Conservation (phyloP, 2,329 filamentous ascomycete genomes). For the Ophiostoma tasmaniense region DNA sequence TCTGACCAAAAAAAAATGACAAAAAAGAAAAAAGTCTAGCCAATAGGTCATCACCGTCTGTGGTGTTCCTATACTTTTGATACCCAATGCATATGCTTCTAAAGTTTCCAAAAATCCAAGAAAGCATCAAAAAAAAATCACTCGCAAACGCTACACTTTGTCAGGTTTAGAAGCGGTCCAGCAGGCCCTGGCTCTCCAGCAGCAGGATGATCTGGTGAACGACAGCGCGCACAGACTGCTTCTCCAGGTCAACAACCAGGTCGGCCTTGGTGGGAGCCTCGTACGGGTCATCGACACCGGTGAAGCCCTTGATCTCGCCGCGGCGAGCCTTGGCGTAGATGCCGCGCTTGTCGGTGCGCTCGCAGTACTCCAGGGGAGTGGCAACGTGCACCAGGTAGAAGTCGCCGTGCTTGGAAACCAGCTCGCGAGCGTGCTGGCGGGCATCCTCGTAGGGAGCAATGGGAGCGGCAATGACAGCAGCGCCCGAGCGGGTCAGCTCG, state of each 20-base stretch:
- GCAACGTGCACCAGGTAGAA: slow-evolving; percentile 96
- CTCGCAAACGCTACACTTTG: background rate
- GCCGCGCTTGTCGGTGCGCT: slow-evolving; percentile 90
- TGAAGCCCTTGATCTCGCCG: slow-evolving; percentile 96
- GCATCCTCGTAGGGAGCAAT: slow-evolving; percentile 87
- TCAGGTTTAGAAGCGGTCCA: slow-evolving; percentile 55
- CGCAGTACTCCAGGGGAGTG: slow-evolving; percentile 82
- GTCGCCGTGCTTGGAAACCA: slow-evolving; percentile 77
- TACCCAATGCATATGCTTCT: slow-evolving; percentile 1
- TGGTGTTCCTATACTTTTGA: background rate
- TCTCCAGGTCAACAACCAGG: slow-evolving; percentile 74
- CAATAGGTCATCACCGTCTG: background rate
- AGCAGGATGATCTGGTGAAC: slow-evolving; percentile 95
- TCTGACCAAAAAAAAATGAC: background rate
- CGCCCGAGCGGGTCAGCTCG: slow-evolving; percentile 85
- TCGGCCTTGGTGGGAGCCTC: slow-evolving; percentile 76
- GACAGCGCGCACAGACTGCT: slow-evolving; percentile 80
- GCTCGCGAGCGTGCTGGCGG: slow-evolving; percentile 68
- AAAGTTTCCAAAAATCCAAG: background rate
- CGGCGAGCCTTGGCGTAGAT: slow-evolving; percentile 76
- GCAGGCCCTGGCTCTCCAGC: slow-evolving; percentile 78
- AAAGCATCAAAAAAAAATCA: background rate
- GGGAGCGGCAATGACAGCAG: slow-evolving; percentile 90
- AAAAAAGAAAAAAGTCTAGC: background rate
- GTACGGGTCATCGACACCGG: slow-evolving; percentile 95